Percentiles rank a stretch among this genome's conserved stretches.
Evolutionary conservation across 208 protist genomes (phyloP).

Genomic region (Crithidia brevicula): DNA sequence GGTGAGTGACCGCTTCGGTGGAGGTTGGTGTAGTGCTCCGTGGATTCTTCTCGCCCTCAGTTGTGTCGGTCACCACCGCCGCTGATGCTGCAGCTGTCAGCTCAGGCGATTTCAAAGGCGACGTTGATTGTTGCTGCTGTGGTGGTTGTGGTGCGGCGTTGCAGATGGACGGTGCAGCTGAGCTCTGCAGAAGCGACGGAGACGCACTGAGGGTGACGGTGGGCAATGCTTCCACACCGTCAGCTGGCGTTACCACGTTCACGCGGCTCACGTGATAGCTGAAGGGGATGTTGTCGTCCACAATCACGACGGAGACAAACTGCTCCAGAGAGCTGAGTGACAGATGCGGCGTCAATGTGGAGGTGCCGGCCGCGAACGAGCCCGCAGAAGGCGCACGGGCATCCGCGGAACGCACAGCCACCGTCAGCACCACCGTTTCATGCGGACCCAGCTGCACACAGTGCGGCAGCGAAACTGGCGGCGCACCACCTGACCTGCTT

Average conservation of each 20-base stretch:
- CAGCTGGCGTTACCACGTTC: slow-evolving; percentile 42
- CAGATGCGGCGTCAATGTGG: slow-evolving; percentile 8
- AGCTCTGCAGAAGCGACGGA: background rate
- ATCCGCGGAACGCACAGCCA: slow-evolving; percentile 22
- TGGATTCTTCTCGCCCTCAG: background rate
- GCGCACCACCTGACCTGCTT: background rate
- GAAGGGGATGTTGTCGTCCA: slow-evolving; percentile 80
- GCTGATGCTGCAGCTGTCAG: background rate
- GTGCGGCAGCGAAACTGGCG: slow-evolving; percentile 27
- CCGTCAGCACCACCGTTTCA: slow-evolving; percentile 30
- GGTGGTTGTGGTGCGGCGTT: background rate
- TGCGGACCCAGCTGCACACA: slow-evolving; percentile 28
- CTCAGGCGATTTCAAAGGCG: too few species aligned
- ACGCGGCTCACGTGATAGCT: slow-evolving; percentile 65
- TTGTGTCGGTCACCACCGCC: background rate
- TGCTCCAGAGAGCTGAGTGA: slow-evolving; percentile 67
- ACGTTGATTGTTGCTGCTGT: too few species aligned
- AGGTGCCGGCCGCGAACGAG: background rate
- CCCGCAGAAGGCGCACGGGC: background rate
- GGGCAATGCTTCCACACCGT: slow-evolving; percentile 31
- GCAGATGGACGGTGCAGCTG: background rate
- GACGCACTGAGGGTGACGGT: slow-evolving; percentile 20
- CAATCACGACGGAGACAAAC: slow-evolving; percentile 59
- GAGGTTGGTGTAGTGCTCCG: slow-evolving; percentile 4
- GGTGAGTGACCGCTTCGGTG: background rate